Evolutionary conservation across 2,329 filamentous ascomycete species (phyloP), one percentile per base, ranked within the genome.

Genomic region (Sarocladium oryzae): DNA sequence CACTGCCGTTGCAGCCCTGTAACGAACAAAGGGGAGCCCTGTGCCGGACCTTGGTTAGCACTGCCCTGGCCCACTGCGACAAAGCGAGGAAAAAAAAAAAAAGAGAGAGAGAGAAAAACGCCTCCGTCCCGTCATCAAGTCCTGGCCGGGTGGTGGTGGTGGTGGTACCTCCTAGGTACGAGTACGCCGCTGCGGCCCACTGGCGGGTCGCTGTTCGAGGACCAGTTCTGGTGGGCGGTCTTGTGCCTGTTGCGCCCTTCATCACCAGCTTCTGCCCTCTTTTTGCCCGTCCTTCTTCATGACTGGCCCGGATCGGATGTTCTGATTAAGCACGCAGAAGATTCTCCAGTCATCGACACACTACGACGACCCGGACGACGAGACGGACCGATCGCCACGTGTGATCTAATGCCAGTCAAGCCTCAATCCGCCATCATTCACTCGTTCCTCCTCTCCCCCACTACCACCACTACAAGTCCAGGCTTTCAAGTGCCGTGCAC

Each of bases 371-470:
- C 4, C 43, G 28, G 23, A 26, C 40, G 23, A 26, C 40, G 40
- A 26, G 21, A 43, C 40, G 40, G 28, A 43, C 13, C 10, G n/a
- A 20, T 43, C 11, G 13, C 16, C 43, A 33, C 43, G 24, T 9
- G 11, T 13, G 43, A 32, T 21, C 43, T 48, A 33, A 48, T 48
- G 43, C 43, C 28, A 48, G 16, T 8, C 24, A 26, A 9, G 49
- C 53, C 49, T 43, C 33, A 36, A 55, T 52, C 51, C 52, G 24
- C 51, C 38, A 26, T 49, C 50, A 37, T 54, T 51, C 41, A 52
- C 55, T 46, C 51, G 28, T 37, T 52, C 36, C 48, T 32, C 33
- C 55, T 41, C 55, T 52, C 52, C 52, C 53, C 40, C 50, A 50
- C 50, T 52, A 49, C 55, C 53, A 40, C 49, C 16, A 6, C 26